phyloP scores from a whole-genome alignment of 2,329 filamentous ascomycete genomes.

The Hymenoscyphus scutula region DNA sequence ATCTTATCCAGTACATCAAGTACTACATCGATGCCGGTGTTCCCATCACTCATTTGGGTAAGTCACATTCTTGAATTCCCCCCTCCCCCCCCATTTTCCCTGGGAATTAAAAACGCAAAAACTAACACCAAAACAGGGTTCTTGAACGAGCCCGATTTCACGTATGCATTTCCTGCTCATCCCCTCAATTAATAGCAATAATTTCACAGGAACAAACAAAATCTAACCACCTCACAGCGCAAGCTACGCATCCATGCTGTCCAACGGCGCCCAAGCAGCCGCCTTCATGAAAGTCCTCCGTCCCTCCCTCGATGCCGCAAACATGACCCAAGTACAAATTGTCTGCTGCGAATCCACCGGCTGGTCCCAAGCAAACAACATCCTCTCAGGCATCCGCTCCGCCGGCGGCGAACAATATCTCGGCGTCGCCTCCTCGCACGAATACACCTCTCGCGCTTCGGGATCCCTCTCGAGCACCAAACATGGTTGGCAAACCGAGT shows the following conservation, averaged over 20 bases:
- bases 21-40: conserved; percentile 43
- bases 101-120: no score
- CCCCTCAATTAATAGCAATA: no score
- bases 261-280: conserved; percentile 46
- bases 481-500: conserved; percentile 53
- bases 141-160: conserved; percentile 45
- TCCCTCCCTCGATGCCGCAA: conserved; percentile 38
- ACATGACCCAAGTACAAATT: conserved; percentile 39
- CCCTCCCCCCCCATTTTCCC: not conserved
- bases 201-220: not conserved
- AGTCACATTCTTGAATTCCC: no score
- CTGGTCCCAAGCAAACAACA: conserved; percentile 39
- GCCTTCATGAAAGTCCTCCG: conserved; percentile 49
- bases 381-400: conserved; percentile 39
- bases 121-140: conserved; percentile 35
- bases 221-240: conserved; percentile 12
- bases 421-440: conserved; percentile 42
- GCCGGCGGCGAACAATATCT: conserved; percentile 40
- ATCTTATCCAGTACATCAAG: conserved; percentile 46
- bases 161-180: conserved; percentile 18
- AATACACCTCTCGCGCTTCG: conserved; percentile 41
- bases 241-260: conserved; percentile 47
- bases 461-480: conserved; percentile 42
- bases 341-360: conserved; percentile 46
- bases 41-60: conserved; percentile 39